These are phyloP conservation scores for Thalassiosira ordinaria DNA, from an alignment of 352 stramenopile species.

Conservation along the genomic window DNA sequence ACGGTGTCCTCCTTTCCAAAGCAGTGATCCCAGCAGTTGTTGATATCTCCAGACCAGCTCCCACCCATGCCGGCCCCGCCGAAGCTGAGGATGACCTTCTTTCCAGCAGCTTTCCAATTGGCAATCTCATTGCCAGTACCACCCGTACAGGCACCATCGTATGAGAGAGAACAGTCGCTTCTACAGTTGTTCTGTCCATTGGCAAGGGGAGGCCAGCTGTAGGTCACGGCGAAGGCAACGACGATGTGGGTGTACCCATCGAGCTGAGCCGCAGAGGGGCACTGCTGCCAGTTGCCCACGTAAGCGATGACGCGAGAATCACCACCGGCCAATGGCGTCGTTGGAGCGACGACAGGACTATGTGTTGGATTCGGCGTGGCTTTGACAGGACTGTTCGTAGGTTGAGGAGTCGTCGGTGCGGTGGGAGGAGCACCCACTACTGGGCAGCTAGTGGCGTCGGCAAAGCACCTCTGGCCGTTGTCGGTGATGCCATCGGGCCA, in stretches of 20 bases:
- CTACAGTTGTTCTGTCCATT: constrained; percentile 54
- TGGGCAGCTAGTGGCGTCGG: too few species aligned
- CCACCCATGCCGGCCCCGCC: constrained; percentile 75
- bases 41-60: constrained; percentile 59
- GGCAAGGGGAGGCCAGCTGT: constrained; percentile 59
- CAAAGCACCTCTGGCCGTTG: too few species aligned
- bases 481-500: too few species aligned
- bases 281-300: constrained; percentile 77
- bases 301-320: constrained; percentile 74
- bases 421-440: too few species aligned
- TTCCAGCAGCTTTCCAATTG: constrained; percentile 49
- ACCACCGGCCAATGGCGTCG: too few species aligned
- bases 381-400: too few species aligned
- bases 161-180: too few species aligned
- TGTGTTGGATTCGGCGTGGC: too few species aligned
- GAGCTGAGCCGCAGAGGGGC: constrained; percentile 63
- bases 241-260: constrained; percentile 75
- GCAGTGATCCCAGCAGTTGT: constrained; percentile 83
- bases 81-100: constrained; percentile 78
- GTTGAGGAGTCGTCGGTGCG: too few species aligned
- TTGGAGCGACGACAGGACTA: too few species aligned
- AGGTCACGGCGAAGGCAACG: constrained; percentile 73
- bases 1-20: constrained; percentile 71
- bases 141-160: constrained; percentile 57
- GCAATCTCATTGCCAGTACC: constrained; percentile 20